These are phyloP conservation scores for Capsicum chinense DNA, from an alignment of 257 asterid species.

Conservation along the genomic window DNA sequence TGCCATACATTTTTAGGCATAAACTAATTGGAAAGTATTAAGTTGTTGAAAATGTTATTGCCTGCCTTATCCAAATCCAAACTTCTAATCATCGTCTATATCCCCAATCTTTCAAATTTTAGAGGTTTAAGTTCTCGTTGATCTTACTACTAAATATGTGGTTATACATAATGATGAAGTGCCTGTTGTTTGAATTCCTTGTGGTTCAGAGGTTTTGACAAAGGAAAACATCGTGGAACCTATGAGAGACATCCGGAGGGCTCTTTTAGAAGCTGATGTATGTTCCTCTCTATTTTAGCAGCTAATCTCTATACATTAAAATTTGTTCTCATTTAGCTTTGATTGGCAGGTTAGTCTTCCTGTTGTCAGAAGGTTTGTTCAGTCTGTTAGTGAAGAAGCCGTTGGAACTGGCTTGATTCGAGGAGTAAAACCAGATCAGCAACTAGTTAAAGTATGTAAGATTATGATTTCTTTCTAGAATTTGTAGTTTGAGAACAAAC, in stretches of 20 bases:
- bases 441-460: constrained; percentile 81
- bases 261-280: constrained; percentile 98
- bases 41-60: neutral
- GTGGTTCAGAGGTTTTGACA: constrained; percentile 79
- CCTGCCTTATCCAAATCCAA: neutral
- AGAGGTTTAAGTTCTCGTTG: neutral
- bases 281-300: constrained; percentile 36
- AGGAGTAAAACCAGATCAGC: constrained; percentile 96
- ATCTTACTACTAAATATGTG: neutral
- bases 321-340: constrained; percentile 12
- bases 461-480: neutral
- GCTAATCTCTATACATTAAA: neutral
- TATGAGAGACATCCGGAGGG: constrained; percentile 93
- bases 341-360: constrained; percentile 93
- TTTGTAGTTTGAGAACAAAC: neutral
- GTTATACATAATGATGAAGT: neutral
- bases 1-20: neutral
- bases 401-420: constrained; percentile 90
- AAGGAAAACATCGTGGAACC: constrained; percentile 97
- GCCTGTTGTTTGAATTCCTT: constrained; percentile 1
- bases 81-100: neutral
- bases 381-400: constrained; percentile 86
- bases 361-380: constrained; percentile 95
- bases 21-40: neutral
- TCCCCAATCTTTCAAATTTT: neutral